These are phyloP conservation scores for Linanthus parryae DNA, from an alignment of 148 eudicot genomes.

Conservation along the genomic window DNA sequence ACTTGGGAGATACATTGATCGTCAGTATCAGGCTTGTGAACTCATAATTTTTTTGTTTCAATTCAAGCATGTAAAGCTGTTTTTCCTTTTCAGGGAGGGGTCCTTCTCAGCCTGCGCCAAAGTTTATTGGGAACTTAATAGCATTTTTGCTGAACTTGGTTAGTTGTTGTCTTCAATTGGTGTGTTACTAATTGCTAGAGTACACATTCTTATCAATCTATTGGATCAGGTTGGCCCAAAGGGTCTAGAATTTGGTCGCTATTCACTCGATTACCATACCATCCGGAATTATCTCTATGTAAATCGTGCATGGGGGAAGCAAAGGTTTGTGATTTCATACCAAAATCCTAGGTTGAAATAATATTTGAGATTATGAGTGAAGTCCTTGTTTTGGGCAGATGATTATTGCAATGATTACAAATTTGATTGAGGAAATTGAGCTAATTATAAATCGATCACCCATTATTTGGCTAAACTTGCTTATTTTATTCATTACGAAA, in stretches of 20 bases:
- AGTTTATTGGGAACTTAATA: conserved; percentile 74
- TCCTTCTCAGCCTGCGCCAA: conserved; percentile 90
- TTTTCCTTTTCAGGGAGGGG: conserved; percentile 59
- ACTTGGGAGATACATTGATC: no score
- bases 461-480: no score
- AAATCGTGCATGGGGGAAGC: conserved; percentile 78
- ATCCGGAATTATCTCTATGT: conserved; percentile 84
- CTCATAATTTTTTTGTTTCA: no score
- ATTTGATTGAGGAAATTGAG: no score
- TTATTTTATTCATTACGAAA: no score
- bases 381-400: no score
- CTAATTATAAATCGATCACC: no score
- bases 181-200: not conserved
- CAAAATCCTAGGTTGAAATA: not conserved
- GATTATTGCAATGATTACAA: no score
- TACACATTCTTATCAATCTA: not conserved
- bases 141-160: conserved; percentile 79
- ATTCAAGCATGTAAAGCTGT: no score
- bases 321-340: conserved; percentile 34
- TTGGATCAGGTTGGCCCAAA: conserved; percentile 83
- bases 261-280: conserved; percentile 96
- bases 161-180: conserved; percentile 16
- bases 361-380: no score
- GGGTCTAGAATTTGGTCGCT: conserved; percentile 95
- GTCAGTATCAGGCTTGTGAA: no score